Evolutionary conservation across 2,329 filamentous ascomycete species (phyloP).

Genomic region (Paecilomyces sp.): DNA sequence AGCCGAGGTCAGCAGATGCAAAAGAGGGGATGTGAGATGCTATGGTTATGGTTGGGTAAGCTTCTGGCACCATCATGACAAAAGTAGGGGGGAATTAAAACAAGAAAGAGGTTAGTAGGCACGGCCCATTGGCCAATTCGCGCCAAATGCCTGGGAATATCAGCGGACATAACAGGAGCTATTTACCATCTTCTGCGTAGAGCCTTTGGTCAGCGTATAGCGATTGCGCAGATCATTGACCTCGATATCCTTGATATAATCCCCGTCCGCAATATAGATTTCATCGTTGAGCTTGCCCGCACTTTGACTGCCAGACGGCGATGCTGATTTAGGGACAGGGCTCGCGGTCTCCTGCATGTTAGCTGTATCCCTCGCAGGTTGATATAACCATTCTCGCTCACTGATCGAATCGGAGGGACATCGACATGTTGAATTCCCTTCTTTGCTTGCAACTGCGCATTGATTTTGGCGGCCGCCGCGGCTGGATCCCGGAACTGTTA

Average conservation of each 20-base stretch:
- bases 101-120: conserved; percentile 25
- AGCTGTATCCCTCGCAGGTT: conserved; percentile 9
- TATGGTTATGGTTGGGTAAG: conserved; percentile 59
- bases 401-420: conserved; percentile 68
- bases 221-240: conserved; percentile 96
- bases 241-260: conserved; percentile 98
- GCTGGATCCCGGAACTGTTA: conserved; percentile 42
- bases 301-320: conserved; percentile 40
- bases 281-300: conserved; percentile 67
- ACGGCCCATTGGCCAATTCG: conserved; percentile 28
- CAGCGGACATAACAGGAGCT: conserved; percentile 63
- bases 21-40: conserved; percentile 57
- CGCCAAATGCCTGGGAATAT: conserved; percentile 47
- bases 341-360: conserved; percentile 34
- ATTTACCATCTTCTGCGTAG: conserved; percentile 99
- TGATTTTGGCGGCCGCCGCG: conserved; percentile 82
- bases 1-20: conserved; percentile 88
- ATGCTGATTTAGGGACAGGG: conserved; percentile 49
- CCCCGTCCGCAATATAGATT: conserved; percentile 91
- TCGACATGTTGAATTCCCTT: conserved; percentile 88
- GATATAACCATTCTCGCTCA: conserved; percentile 24
- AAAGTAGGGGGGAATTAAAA: conserved; percentile 26
- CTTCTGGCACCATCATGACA: conserved; percentile 55
- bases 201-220: conserved; percentile 93
- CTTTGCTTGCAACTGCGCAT: conserved; percentile 74